phyloP scores from a whole-genome alignment of 441 rosid genomes.

The Heliophila coronopifolia region DNA sequence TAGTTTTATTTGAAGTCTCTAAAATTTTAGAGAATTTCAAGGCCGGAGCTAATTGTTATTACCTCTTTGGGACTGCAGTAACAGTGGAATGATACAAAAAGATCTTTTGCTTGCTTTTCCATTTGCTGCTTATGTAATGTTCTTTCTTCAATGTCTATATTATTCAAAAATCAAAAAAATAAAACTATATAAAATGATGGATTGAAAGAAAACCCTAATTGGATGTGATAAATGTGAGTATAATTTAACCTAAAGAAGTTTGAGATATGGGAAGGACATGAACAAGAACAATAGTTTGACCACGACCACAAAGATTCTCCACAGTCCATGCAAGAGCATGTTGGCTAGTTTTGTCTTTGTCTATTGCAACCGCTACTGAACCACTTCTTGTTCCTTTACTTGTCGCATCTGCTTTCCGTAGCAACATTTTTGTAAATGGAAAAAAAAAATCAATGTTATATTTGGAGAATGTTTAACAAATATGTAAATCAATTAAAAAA shows the following conservation, averaged over 20 bases:
- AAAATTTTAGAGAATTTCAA: no score
- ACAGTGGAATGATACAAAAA: constrained; percentile 72
- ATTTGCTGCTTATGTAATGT: constrained; percentile 28
- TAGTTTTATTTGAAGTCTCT: no score
- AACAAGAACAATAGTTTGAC: constrained; percentile 61
- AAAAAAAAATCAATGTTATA: no score
- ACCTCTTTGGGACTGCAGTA: constrained; percentile 83
- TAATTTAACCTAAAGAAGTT: constrained; percentile 14
- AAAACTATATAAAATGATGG: not conserved
- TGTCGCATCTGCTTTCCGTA: constrained; percentile 30
- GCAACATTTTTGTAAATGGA: constrained; percentile 62
- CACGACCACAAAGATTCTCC: constrained; percentile 56
- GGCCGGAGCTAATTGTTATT: not conserved
- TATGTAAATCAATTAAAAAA: no score
- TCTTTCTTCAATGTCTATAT: constrained; percentile 31
- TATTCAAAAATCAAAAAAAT: not conserved
- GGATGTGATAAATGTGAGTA: not conserved
- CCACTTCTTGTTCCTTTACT: constrained; percentile 38
- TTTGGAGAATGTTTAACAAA: no score
- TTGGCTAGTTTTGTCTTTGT: constrained; percentile 72
- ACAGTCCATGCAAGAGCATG: constrained; percentile 75
- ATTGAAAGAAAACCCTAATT: not conserved
- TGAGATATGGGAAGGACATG: constrained; percentile 45
- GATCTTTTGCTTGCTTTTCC: constrained; percentile 55
- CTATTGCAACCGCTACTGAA: constrained; percentile 76